Base-by-base conservation (phyloP, 192 early-diverging fungal species). In the Chytriomyces confervae region DNA sequence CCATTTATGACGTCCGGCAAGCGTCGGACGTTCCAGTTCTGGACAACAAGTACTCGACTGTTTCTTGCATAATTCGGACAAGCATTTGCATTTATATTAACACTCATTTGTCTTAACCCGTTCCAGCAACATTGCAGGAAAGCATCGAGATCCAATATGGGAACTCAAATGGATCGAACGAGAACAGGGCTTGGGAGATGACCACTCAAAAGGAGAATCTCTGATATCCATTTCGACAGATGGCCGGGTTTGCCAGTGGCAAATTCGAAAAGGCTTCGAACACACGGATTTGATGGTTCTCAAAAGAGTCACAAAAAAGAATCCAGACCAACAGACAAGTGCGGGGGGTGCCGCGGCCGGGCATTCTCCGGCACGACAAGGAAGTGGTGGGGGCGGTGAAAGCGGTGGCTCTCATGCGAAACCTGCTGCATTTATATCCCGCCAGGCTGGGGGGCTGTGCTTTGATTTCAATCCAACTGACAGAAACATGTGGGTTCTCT, bases 381-480 rank as follows among this genome's bases (percentile, higher is more conserved):
- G 46, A 47, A 10, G 60, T 62, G 72, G 69, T n/a, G 66, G 61
- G 49, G 79, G 66, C 27, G 66, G 77, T 46, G 85, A 80, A 60
- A 57, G 76, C 5, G 20, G 36, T 50, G 73, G 61, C 57, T 67
- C 75, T 3, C 68, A 60, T 20, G 68, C 46, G 46, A 79, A 81
- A 66, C 47, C 79, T 2, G 74, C 60, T 36, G 83, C 89, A n/a
- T 86, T 89, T 45, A 90, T 90, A 44, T 86, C 89, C 1, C 77
- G 89, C 36, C 82, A 86, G 65, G 68, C 89, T 3, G 89, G 89
- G 9, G 89, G 89, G 7, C 76, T 90, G 9, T 86, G 85, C 62
- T 90, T 90, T 77, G 89, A 90, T 69, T 90, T 90, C 80, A 88
- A 86, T 62, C 80, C 88, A 1, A 85, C 81, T 16, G 89, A 90